Base-by-base conservation (phyloP, 352 stramenopile genomes). In the Saprolegnia parasitica region DNA sequence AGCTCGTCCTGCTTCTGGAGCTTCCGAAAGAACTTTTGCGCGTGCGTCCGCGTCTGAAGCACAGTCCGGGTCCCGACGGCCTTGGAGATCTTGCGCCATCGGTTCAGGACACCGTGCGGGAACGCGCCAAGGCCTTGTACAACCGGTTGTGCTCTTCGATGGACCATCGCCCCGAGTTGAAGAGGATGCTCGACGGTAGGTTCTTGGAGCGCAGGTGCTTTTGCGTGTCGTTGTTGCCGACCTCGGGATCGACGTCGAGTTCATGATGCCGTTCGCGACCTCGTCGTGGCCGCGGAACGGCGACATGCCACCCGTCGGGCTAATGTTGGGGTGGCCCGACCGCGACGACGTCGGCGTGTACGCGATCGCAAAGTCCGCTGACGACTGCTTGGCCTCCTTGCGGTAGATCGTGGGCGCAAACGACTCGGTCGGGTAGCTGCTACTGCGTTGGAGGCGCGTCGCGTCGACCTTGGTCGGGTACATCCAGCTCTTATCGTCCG, bases 1-100 rank as follows among this genome's bases (percentile, higher is more conserved):
- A 29, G 6, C 11, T 70, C 63, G 54, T 70, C 63, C 42, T 61
- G 46, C 54, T 70, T 70, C 62, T 70, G 63, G 49, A 96, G 74
- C 72, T 93, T 94, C 49, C 83, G 90, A 71, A 96, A 96, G 75
- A 93, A 95, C 76, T 95, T 95, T 68, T 95, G 87, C 21, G 87
- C 87, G 70, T 95, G 87, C 4, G 85, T 93, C 15, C 87, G 86
- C 64, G 93, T 86, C 67, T 95, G 87, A 13, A 88, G 91, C 29
- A 87, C 90, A 24, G 86, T 94, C 60, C 87, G 81, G 39, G 86
- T 88, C 70, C 84, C 86, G 64, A 96, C 91, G 72, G 91, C 77
- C 21, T 83, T 76, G 1, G 87, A 83, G 72, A 96, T 96, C 73
- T 93, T 85, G 56, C 84, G 83, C 87, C 87, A 96, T 58, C 63